Evolutionary conservation across 768 basidiomycete species (phyloP), one percentile per base, ranked within the genome.

Genomic region (Artomyces pyxidatus): DNA sequence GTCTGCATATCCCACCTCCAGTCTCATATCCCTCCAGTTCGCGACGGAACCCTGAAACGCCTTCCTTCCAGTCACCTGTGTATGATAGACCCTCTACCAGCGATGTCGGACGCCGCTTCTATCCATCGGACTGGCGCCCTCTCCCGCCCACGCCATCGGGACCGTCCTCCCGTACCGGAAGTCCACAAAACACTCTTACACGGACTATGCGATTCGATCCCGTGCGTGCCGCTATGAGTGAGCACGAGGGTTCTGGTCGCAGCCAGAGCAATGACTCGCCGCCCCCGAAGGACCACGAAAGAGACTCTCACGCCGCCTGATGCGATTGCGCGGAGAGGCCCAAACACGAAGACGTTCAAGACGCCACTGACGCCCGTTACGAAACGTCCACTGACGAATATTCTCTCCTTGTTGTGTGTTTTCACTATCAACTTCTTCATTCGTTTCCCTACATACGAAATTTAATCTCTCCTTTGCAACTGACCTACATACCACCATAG

Each of bases 201-300:
- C 53, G 50, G 22, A 10, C 43, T 16, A 43, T 28, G 6, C 59
- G 59, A 12, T 60, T 60, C 14, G 59, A 60, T 30, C 59, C 59
- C 4, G 59, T 60, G 11, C 59, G 51, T 35, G 56, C 54, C 26
- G 58, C 52, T 0, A 39, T 49, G 39, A 54, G 52, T 41, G 55
- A 54, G 29, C 37, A 48, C 21, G 32, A 21, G 21, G 12, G 45
- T 21, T 40, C 52, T 17, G n/a, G n/a, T n/a, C 43, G 42, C 16
- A 56, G 55, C 21, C 45, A 38, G 40, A 39, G 52, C 11, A 54
- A 45, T 7, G 42, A 53, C 16, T 11, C 17, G 42, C 46, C 49
- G 6, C 16, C 54, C 2, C 48, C 45, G 25, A 47, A 35, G 28
- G 16, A 44, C 19, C 38, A 49, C n/a, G 42, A 41, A 14, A n/a